Conservation (phyloP, 495 filamentous ascomycete species). For the Penicillium verhagenii region DNA sequence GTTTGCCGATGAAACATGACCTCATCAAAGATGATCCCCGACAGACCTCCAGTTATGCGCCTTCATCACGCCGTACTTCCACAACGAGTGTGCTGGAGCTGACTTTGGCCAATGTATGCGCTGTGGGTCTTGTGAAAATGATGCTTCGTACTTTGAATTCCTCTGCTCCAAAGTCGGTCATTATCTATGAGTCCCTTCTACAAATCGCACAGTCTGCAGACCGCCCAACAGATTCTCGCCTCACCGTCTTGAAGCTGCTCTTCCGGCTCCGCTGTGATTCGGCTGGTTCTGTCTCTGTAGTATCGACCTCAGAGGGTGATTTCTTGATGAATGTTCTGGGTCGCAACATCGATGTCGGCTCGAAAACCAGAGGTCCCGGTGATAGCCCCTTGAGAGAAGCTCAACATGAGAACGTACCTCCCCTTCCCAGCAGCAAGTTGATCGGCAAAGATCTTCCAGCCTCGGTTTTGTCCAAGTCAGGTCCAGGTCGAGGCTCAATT, state of each 20-base stretch:
- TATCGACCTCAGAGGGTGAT: conserved; percentile 63
- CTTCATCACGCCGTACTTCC: conserved; percentile 32
- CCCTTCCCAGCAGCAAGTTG: conserved; percentile 18
- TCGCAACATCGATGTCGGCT: conserved; percentile 54
- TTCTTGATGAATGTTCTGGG: conserved; percentile 68
- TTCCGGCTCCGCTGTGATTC: conserved; percentile 83
- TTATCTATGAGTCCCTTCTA: conserved; percentile 39
- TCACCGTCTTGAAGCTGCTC: conserved; percentile 79
- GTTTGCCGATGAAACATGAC: conserved; percentile 40
- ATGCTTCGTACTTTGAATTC: conserved; percentile 44
- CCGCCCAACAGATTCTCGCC: conserved; percentile 61
- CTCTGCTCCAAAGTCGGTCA: conserved; percentile 38
- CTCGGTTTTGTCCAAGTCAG: conserved; percentile 26
- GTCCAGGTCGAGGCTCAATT: conserved; percentile 28
- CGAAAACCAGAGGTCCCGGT: conserved; percentile 23
- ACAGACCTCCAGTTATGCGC: conserved; percentile 12
- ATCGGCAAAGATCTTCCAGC: conserved; percentile 24
- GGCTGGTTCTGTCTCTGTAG: conserved; percentile 66
- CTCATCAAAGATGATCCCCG: conserved; percentile 22
- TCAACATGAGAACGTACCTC: conserved; percentile 25
- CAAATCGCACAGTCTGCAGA: conserved; percentile 39
- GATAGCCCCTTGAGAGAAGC: conserved; percentile 27
- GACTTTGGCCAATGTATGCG: conserved; percentile 44
- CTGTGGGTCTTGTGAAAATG: conserved; percentile 43
- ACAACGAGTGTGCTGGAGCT: conserved; percentile 34